These are phyloP conservation scores for Aciculosporium take DNA, from an alignment of 2,329 filamentous ascomycete genomes.

Conservation along the genomic window DNA sequence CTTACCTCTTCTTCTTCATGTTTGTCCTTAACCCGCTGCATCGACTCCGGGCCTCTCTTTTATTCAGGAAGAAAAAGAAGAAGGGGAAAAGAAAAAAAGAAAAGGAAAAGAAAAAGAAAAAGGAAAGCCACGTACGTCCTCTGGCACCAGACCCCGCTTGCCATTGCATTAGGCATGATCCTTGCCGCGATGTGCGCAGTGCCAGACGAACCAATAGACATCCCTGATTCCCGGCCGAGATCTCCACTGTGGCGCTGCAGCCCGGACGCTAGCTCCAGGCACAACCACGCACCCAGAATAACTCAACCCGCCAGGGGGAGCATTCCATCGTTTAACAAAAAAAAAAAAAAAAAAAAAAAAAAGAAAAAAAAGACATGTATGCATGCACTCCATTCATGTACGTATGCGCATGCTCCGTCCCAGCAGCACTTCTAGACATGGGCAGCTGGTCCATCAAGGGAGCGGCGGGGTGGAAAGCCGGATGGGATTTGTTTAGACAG, in stretches of 20 bases:
- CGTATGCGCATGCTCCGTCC: too few species aligned
- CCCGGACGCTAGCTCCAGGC: slow-evolving; percentile 2
- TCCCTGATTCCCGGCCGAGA: background rate
- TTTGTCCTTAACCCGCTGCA: too few species aligned
- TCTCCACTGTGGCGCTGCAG: slow-evolving; percentile 1
- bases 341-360: too few species aligned
- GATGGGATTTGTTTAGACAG: too few species aligned
- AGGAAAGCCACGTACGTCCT: too few species aligned
- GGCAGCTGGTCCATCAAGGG: too few species aligned
- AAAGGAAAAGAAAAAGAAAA: background rate
- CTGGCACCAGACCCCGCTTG: background rate
- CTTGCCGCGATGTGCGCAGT: background rate
- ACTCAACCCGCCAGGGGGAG: background rate
- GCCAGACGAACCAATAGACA: background rate
- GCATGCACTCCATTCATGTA: background rate
- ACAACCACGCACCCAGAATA: slow-evolving; percentile 1
- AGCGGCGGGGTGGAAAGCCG: too few species aligned
- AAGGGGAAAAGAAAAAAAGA: too few species aligned
- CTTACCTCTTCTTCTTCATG: too few species aligned
- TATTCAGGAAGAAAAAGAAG: too few species aligned
- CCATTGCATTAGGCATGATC: background rate
- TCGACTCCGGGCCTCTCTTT: too few species aligned
- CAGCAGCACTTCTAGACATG: too few species aligned
- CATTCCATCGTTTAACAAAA: background rate
- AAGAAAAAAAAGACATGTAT: background rate